Evolutionary conservation across 78 protist genomes (phyloP).

Genomic region (Dictyostelium discoideum): DNA sequence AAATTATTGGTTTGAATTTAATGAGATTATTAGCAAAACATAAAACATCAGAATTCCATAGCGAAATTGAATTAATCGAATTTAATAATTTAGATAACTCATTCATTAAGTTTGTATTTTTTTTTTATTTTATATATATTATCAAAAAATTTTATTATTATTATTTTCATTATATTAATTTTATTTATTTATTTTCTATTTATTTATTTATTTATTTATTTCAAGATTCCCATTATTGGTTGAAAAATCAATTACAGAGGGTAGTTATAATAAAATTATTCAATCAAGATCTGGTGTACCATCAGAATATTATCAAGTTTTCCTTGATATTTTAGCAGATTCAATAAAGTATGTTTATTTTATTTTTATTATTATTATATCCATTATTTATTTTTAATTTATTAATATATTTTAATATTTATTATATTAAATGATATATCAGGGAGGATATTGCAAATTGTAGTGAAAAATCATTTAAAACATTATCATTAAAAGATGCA

Average conservation of each 20-base stretch:
- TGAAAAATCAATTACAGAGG: constrained; percentile 70
- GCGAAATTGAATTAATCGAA: constrained; percentile 66
- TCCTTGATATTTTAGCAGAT: constrained; percentile 33
- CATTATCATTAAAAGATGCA: constrained; percentile 52
- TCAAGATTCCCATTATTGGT: constrained; percentile 57
- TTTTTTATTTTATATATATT: not conserved
- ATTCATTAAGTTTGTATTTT: constrained; percentile 61
- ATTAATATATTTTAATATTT: too few relatives aligned
- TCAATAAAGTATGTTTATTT: constrained; percentile 42
- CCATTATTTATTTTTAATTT: too few relatives aligned
- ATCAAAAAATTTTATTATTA: too few relatives aligned
- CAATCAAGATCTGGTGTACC: constrained; percentile 58
- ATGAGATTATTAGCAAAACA: constrained; percentile 71
- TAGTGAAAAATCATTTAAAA: constrained; percentile 70
- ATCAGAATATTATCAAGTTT: constrained; percentile 50
- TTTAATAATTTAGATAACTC: constrained; percentile 13
- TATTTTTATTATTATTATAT: not conserved
- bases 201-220: not conserved
- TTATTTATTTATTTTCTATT: too few relatives aligned
- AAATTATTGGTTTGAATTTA: constrained; percentile 66
- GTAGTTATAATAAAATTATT: constrained; percentile 62
- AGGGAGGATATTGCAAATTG: constrained; percentile 81
- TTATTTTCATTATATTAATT: not conserved
- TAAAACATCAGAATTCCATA: constrained; percentile 43
- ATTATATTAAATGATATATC: not conserved